Base-by-base conservation (phyloP, 768 basidiomycete species). In the Lactarius hatsudake region DNA sequence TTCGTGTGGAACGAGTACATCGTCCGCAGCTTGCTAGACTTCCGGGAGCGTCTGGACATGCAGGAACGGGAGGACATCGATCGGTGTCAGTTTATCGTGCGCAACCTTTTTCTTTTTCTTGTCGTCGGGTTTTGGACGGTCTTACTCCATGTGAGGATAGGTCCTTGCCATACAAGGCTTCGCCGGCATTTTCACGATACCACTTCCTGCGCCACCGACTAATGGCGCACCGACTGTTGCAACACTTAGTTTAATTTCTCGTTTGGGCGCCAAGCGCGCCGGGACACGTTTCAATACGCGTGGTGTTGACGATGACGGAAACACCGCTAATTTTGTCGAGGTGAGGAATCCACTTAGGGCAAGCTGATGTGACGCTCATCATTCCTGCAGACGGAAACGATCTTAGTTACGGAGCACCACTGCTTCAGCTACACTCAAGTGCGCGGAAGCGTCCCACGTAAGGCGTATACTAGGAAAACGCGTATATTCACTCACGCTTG, bases 1-100 rank as follows among this genome's bases (percentile, higher is more conserved):
- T 96, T 96, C 74, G 85, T 98, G 15, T 99, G 96, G 96, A 99
- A 99, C 74, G 89, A 91, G 71, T 96, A 89, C 72, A 88, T 98
- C 62, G 84, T 96, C 55, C 83, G 87, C 53, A 92, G 93, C 72
- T 78, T 98, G 62, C 83, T 98, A 42, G 90, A 94, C 73, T 98
- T 98, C 77, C 81, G 97, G 59, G 87, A 89, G 61, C 81, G 90
- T 56, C 80, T 99, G 60, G 87, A 93, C 62, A 74, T 81, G 30
- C 78, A 81, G 26, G 90, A 94, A 74, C 81, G 89, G 34, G 80
- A 81, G 26, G 88, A 91, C 61, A 79, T 99, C 36, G 96, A 98
- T 78, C 78, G 77, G 23, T 92, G 91, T 70, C 90, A 91, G 70
- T 96, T 95, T 73, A 83, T 96, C 64, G 94, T 94, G 78, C 72